These are phyloP conservation scores for Arthrinium phaeospermum DNA, from an alignment of 2,329 filamentous ascomycete species.

Conservation along the genomic window DNA sequence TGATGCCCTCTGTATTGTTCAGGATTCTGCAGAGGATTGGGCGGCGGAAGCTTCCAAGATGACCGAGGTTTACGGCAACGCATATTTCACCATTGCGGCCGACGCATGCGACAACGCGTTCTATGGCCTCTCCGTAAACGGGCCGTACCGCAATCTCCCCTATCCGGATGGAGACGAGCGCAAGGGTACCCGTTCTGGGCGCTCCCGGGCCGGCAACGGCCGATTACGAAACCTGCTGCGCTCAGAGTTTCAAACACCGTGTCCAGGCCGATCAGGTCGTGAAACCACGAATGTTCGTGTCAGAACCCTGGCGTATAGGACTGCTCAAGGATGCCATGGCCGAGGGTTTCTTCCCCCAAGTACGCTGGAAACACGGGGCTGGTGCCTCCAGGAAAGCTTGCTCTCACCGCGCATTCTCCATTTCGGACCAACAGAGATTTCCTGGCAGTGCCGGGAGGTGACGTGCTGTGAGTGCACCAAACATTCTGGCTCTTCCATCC, in stretches of 20 bases:
- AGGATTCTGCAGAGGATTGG: conserved; percentile 27
- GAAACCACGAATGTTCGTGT: not conserved
- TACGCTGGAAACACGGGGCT: not conserved
- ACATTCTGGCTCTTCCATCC: too few species aligned
- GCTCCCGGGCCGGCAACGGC: too few species aligned
- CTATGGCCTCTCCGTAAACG: not conserved
- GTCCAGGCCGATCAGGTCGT: not conserved
- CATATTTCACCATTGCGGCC: not conserved
- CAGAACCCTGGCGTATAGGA: too few species aligned
- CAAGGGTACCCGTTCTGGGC: too few species aligned
- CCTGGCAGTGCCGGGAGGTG: too few species aligned
- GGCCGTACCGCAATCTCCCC: not conserved
- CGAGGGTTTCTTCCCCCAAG: not conserved
- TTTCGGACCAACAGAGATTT: too few species aligned
- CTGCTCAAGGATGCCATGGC: not conserved
- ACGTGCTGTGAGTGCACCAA: too few species aligned
- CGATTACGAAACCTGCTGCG: not conserved
- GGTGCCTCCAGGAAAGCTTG: not conserved
- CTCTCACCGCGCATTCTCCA: not conserved
- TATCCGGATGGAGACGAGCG: too few species aligned
- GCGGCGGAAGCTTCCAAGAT: conserved; percentile 26
- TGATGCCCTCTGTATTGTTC: conserved; percentile 28
- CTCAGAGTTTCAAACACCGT: not conserved
- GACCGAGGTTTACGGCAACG: conserved; percentile 25
- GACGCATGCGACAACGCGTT: not conserved